phyloP scores from a whole-genome alignment of 2,329 filamentous ascomycete genomes.

The Penicillium capsulatum region DNA sequence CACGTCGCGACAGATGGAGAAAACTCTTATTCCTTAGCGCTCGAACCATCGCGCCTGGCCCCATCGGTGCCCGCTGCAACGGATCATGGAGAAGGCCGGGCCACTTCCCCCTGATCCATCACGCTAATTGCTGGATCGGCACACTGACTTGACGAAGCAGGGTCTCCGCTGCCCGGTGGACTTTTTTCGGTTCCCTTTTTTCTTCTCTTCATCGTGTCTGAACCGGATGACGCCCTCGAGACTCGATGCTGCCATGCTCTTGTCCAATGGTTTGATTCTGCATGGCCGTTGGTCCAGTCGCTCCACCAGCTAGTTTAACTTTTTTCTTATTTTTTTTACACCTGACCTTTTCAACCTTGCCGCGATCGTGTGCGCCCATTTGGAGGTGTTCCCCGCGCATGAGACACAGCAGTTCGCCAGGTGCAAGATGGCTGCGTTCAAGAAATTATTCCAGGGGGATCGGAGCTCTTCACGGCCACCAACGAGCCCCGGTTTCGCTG shows the following conservation, averaged over 20 bases:
- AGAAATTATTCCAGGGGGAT: constrained; percentile 33
- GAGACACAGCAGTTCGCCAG: constrained; percentile 3
- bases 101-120: constrained; percentile 21
- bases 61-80: constrained; percentile 12
- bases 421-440: constrained; percentile 33
- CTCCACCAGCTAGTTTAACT: constrained; percentile 10
- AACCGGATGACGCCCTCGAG: constrained; percentile 6
- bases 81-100: constrained; percentile 22
- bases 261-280: constrained; percentile 7
- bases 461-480: constrained; percentile 17
- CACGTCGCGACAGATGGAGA: constrained; percentile 10
- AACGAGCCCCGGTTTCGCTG: constrained; percentile 9
- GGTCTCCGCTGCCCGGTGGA: constrained; percentile 7
- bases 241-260: constrained; percentile 17
- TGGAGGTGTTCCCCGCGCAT: too few species aligned
- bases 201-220: constrained; percentile 6
- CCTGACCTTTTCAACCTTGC: constrained; percentile 1
- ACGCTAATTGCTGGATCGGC: constrained; percentile 20
- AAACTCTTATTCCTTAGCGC: constrained; percentile 22
- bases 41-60: constrained; percentile 15
- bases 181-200: constrained; percentile 5
- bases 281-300: constrained; percentile 14
- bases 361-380: constrained; percentile 2
- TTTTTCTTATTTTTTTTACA: constrained; percentile 4
- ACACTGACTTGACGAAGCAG: constrained; percentile 12